Evolutionary conservation across 2,329 filamentous ascomycete genomes (phyloP).

Genomic region (Penicillium decumbens): DNA sequence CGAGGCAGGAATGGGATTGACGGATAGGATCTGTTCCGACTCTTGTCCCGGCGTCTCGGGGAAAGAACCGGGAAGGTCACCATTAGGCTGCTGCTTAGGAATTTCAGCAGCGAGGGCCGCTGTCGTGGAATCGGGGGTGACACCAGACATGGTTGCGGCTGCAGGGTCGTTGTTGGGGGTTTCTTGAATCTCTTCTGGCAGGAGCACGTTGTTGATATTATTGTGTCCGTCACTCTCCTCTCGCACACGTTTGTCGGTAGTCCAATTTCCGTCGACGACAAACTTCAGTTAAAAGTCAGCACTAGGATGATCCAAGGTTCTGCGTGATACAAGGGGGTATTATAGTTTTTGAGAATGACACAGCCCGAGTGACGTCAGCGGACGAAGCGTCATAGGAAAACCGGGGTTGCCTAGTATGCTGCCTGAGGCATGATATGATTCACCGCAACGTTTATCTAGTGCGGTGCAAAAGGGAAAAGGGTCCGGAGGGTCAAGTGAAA

Average conservation of each 20-base stretch:
- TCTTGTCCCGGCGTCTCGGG: constrained; percentile 64
- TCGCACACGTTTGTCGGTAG: constrained; percentile 71
- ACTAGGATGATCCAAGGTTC: constrained; percentile 3
- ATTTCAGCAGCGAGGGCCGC: constrained; percentile 54
- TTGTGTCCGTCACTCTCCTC: constrained; percentile 76
- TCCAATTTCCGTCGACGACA: constrained; percentile 90
- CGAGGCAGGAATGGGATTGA: constrained; percentile 58
- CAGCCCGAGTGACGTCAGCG: constrained; percentile 24
- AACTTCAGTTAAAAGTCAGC: constrained; percentile 56
- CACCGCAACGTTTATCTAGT: constrained; percentile 19
- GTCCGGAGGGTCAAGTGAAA: not conserved
- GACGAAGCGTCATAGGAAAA: constrained; percentile 25
- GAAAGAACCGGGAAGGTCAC: constrained; percentile 59
- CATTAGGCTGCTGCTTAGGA: constrained; percentile 53
- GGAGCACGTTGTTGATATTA: constrained; percentile 90
- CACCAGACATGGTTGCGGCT: constrained; percentile 52
- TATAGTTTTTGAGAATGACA: constrained; percentile 25
- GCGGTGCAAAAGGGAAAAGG: not conserved
- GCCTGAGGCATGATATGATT: constrained; percentile 14
- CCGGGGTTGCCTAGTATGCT: constrained; percentile 9
- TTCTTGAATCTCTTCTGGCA: constrained; percentile 61
- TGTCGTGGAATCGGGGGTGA: constrained; percentile 66
- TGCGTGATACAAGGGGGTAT: constrained; percentile 12
- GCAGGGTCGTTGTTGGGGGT: constrained; percentile 2
- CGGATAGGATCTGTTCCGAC: constrained; percentile 39